Percentiles rank a stretch among this genome's conserved stretches.
phyloP scores from a whole-genome alignment of 1,139 yeast genomes.

The Wickerhamiella infanticola region DNA sequence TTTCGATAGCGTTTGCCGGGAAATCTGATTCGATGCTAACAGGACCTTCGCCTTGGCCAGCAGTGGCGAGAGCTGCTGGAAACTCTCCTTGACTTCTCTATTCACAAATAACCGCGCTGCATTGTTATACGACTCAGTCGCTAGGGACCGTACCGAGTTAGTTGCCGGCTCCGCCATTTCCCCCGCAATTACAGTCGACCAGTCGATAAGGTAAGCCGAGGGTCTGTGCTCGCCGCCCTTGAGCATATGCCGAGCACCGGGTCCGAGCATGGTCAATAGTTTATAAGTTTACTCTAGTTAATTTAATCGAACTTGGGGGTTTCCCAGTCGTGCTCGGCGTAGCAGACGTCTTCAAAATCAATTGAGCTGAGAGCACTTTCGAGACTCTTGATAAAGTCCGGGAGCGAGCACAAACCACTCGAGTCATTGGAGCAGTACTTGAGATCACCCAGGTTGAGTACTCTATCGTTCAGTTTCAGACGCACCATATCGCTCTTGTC shows the following conservation, averaged over 20 bases:
- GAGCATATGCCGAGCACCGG: slow-evolving; percentile 3
- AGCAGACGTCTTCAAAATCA: slow-evolving; percentile 26
- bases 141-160: slow-evolving; percentile 5
- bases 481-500: slow-evolving; percentile 22
- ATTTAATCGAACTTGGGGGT: no score
- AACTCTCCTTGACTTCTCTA: slow-evolving; percentile 10
- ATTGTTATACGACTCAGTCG: slow-evolving; percentile 8
- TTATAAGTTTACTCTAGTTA: slow-evolving; percentile 11
- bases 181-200: background rate
- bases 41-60: slow-evolving; percentile 3
- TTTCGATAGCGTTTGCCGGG: slow-evolving; percentile 10
- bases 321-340: slow-evolving; percentile 13
- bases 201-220: background rate
- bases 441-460: slow-evolving; percentile 26
- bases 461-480: slow-evolving; percentile 27
- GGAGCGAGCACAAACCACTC: slow-evolving; percentile 26
- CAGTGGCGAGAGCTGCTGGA: slow-evolving; percentile 5
- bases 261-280: slow-evolving; percentile 4
- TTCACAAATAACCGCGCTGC: slow-evolving; percentile 13
- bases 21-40: slow-evolving; percentile 7
- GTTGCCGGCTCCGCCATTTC: background rate
- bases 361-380: slow-evolving; percentile 20
- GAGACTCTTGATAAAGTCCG: slow-evolving; percentile 23
- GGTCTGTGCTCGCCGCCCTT: background rate
- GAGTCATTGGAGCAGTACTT: slow-evolving; percentile 23